A percentile compares a stretch with the other conserved stretches of the same genome.
These are phyloP conservation scores for Tolypocladium endophyticum DNA, from an alignment of 2,329 filamentous ascomycete genomes.

Conservation along the genomic window DNA sequence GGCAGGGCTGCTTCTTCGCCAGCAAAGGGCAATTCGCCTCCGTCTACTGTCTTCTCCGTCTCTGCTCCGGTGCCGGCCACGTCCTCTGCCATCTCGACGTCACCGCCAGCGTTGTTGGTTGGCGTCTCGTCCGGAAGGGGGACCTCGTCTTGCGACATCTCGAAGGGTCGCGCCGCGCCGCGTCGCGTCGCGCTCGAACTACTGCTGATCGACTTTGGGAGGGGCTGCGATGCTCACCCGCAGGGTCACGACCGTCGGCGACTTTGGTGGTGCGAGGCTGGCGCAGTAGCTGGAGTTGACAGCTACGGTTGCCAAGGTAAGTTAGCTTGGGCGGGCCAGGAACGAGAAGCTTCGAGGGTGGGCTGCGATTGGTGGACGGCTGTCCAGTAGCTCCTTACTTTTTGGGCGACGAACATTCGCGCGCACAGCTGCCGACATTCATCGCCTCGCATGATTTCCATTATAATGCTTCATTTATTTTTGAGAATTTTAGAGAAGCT, in stretches of 20 bases:
- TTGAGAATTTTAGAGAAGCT: background rate
- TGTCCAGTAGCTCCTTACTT: no score
- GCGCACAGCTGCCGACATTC: no score
- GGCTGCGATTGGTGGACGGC: background rate
- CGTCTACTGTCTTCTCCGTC: slow-evolving; percentile 16
- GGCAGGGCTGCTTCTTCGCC: slow-evolving; percentile 21
- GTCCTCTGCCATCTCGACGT: slow-evolving; percentile 28
- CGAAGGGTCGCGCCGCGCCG: background rate
- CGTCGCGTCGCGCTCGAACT: background rate
- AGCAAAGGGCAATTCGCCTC: slow-evolving; percentile 27
- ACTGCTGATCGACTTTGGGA: background rate
- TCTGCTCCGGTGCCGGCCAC: slow-evolving; percentile 12
- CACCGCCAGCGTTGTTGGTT: slow-evolving; percentile 18
- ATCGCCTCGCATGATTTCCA: no score
- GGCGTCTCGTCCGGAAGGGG: slow-evolving; percentile 8
- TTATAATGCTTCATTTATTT: no score
- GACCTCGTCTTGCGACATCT: slow-evolving; percentile 8
- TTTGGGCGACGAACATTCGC: no score
- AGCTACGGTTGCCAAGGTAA: background rate
- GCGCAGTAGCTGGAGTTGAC: background rate
- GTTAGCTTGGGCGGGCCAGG: background rate
- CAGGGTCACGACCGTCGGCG: background rate
- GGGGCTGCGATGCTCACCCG: background rate
- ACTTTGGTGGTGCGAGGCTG: background rate
- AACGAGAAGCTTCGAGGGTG: background rate